These are phyloP conservation scores for Corylus avellana DNA, from an alignment of 306 rosid genomes.

Conservation along the genomic window DNA sequence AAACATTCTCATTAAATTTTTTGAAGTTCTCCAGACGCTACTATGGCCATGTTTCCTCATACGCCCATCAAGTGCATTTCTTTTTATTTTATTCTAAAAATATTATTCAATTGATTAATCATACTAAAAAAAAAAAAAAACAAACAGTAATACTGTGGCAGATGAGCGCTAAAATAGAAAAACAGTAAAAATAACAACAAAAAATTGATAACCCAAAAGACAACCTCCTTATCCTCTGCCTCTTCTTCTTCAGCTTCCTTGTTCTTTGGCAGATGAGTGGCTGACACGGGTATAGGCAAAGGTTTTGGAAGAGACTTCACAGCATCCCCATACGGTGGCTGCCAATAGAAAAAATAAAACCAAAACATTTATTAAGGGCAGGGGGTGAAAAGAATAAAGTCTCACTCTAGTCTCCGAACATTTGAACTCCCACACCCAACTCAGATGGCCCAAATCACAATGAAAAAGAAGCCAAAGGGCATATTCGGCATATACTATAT, in stretches of 20 bases:
- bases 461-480: neutral
- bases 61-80: no score
- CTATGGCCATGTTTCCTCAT: no score
- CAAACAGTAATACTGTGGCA: neutral
- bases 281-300: constrained; percentile 49
- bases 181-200: neutral
- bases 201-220: constrained; percentile 19
- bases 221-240: constrained; percentile 61
- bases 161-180: constrained; percentile 11
- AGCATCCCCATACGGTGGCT: constrained; percentile 61
- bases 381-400: neutral
- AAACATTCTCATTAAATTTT: no score
- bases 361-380: neutral
- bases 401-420: neutral
- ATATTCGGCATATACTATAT: neutral
- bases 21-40: no score
- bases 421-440: neutral
- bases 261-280: constrained; percentile 36
- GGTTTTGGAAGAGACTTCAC: constrained; percentile 77
- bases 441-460: neutral
- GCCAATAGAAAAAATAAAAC: constrained; percentile 28
- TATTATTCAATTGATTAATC: neutral
- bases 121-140: neutral
- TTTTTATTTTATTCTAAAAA: neutral
- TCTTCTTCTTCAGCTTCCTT: constrained; percentile 52